Evolutionary conservation across 139 green algal genomes (phyloP).

Genomic region (Auxenochlorella protothecoides): DNA sequence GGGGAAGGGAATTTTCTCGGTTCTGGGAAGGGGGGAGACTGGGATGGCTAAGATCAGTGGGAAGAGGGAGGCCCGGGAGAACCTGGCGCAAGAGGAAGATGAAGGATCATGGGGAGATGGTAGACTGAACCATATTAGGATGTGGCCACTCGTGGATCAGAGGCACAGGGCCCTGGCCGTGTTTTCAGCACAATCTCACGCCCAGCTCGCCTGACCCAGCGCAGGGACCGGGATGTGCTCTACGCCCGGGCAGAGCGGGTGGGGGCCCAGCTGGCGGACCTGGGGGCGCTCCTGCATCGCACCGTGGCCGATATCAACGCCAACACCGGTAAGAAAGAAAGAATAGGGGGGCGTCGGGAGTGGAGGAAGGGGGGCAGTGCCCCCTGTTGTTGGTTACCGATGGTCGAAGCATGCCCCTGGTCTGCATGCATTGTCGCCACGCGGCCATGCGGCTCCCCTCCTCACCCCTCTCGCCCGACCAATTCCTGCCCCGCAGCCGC

Average conservation of each 20-base stretch:
- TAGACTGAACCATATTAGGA: too few species aligned
- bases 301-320: slow-evolving; percentile 25
- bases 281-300: slow-evolving; percentile 44
- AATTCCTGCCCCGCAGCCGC: slow-evolving; percentile 10
- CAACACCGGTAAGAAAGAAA: slow-evolving; percentile 5
- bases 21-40: too few species aligned
- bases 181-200: too few species aligned
- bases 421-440: background rate
- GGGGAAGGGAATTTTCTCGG: too few species aligned
- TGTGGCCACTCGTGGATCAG: too few species aligned
- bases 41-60: background rate
- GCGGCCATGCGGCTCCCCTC: background rate
- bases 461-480: background rate
- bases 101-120: too few species aligned
- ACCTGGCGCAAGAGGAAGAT: slow-evolving; percentile 26
- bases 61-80: background rate
- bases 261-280: slow-evolving; percentile 24
- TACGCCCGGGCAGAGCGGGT: slow-evolving; percentile 43
- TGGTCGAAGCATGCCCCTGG: background rate
- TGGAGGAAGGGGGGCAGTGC: too few species aligned
- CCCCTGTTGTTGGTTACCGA: background rate
- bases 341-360: too few species aligned
- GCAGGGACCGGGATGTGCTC: slow-evolving; percentile 46
- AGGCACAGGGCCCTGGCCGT: too few species aligned
- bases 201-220: background rate